Evolutionary conservation across 2,329 filamentous ascomycete species (phyloP).

Genomic region (Bipolaris bicolor): DNA sequence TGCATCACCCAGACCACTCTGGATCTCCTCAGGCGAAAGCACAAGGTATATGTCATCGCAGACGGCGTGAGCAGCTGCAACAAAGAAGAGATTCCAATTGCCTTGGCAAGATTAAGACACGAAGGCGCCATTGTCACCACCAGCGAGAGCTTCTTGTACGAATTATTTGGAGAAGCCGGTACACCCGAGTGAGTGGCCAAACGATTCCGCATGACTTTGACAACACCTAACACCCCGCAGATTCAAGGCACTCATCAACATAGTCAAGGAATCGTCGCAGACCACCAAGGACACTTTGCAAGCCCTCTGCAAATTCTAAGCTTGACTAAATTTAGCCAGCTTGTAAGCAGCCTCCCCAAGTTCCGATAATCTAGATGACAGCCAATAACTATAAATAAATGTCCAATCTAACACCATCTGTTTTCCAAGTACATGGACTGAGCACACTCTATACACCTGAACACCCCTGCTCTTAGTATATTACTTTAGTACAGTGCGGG

Average conservation of each 20-base stretch:
- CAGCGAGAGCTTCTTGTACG: constrained; percentile 89
- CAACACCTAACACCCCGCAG: constrained; percentile 28
- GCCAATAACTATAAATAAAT: neutral
- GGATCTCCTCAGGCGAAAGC: constrained; percentile 75
- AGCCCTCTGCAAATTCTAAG: constrained; percentile 66
- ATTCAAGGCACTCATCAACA: constrained; percentile 73
- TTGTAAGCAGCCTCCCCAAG: neutral
- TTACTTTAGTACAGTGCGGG: neutral
- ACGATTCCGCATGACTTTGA: neutral
- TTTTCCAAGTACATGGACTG: neutral
- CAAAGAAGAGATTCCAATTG: constrained; percentile 77
- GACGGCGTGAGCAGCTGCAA: constrained; percentile 92
- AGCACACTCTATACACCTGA: neutral
- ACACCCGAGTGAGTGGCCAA: constrained; percentile 58
- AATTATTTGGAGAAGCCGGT: constrained; percentile 82
- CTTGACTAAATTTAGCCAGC: neutral
- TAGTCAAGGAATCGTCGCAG: constrained; percentile 78
- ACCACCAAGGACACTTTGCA: constrained; percentile 73
- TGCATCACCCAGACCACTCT: constrained; percentile 88
- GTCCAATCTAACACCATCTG: neutral
- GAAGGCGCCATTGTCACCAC: constrained; percentile 82
- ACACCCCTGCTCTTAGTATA: neutral
- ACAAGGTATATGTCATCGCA: constrained; percentile 83
- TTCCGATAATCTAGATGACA: neutral
- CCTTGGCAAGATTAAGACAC: constrained; percentile 74